phyloP scores from a whole-genome alignment of 768 basidiomycete genomes.

The Leccinum incarnatum region DNA sequence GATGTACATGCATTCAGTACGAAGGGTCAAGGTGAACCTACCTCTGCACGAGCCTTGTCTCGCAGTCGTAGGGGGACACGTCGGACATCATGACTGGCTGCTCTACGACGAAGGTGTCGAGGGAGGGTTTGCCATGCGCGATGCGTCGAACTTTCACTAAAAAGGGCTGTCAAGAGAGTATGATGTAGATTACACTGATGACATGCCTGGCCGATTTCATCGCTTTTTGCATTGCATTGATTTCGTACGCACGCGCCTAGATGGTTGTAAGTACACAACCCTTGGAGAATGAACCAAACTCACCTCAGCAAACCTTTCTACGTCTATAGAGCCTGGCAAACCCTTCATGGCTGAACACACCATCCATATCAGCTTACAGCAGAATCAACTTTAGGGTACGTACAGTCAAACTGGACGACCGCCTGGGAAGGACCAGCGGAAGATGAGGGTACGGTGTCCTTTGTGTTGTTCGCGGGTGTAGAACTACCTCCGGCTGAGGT shows the following conservation, averaged over 20 bases:
- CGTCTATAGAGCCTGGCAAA: conserved; percentile 74
- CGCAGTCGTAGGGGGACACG: conserved; percentile 85
- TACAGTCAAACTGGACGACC: conserved; percentile 39
- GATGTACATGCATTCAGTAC: conserved; percentile 30
- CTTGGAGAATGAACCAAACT: conserved; percentile 4
- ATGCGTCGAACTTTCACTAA: conserved; percentile 66
- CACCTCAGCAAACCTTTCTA: conserved; percentile 88
- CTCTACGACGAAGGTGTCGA: conserved; percentile 84
- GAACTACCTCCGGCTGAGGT: conserved; percentile 8
- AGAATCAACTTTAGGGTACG: conserved; percentile 8
- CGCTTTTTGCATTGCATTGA: conserved; percentile 82
- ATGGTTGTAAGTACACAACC: not conserved
- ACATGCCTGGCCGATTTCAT: conserved; percentile 75
- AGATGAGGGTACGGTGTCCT: conserved; percentile 31
- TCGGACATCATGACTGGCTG: conserved; percentile 92
- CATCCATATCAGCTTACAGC: not conserved
- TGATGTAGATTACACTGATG: fast-evolving
- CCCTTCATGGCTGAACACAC: conserved; percentile 47
- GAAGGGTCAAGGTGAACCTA: conserved; percentile 30
- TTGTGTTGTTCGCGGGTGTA: conserved; percentile 3
- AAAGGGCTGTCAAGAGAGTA: not conserved
- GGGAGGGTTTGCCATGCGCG: conserved; percentile 93
- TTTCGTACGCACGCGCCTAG: conserved; percentile 88
- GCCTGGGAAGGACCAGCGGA: conserved; percentile 39
- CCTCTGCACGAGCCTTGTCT: conserved; percentile 81